These are phyloP conservation scores for Centrapalus pauciflorus DNA, from an alignment of 129 eudicot genomes.

Conservation along the genomic window DNA sequence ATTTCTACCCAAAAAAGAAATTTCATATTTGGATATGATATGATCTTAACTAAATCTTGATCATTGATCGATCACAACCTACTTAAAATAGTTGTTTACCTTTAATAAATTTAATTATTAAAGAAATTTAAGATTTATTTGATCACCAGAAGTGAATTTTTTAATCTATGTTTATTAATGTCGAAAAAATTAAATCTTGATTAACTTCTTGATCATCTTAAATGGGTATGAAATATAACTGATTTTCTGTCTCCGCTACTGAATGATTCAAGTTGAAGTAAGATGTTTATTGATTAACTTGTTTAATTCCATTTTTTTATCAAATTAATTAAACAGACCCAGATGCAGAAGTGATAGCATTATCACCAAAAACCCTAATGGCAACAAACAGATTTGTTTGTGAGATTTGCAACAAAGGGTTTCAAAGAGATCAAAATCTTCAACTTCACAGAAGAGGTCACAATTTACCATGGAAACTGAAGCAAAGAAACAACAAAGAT, in stretches of 20 bases:
- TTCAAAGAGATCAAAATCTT: slow-evolving; percentile 84
- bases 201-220: not conserved
- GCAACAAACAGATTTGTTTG: slow-evolving; percentile 90
- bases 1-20: not conserved
- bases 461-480: slow-evolving; percentile 86
- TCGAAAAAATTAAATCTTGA: too few species aligned
- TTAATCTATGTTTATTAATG: too few species aligned
- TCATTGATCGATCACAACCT: not conserved
- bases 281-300: not conserved
- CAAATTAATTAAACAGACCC: slow-evolving; percentile 46
- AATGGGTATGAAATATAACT: too few species aligned
- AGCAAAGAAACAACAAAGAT: slow-evolving; percentile 65
- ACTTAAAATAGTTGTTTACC: too few species aligned
- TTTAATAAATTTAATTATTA: too few species aligned
- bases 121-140: too few species aligned
- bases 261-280: too few species aligned
- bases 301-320: not conserved
- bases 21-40: too few species aligned
- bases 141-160: too few species aligned
- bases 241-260: not conserved
- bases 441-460: slow-evolving; percentile 95
- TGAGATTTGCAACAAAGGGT: slow-evolving; percentile 96
- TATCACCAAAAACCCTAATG: slow-evolving; percentile 74
- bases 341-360: slow-evolving; percentile 87
- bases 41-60: not conserved